Percentiles rank a stretch among this genome's conserved stretches.
Evolutionary conservation across 2,329 filamentous ascomycete genomes (phyloP).

Genomic region (Aureobasidium namibiae): DNA sequence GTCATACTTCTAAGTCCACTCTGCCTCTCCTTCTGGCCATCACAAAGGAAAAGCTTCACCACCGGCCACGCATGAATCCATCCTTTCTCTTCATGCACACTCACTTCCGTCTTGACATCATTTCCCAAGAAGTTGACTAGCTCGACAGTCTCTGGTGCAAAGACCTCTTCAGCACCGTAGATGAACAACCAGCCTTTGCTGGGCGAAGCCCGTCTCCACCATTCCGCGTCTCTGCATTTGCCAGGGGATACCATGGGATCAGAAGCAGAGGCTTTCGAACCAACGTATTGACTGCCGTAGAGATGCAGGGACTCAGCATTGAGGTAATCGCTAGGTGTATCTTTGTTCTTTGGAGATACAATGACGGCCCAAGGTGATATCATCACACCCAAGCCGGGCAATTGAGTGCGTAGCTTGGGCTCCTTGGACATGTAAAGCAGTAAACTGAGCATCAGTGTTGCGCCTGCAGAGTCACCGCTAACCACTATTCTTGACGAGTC

Average conservation of each 20-base stretch:
- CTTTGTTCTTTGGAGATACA: slow-evolving; percentile 56
- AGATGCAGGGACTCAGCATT: slow-evolving; percentile 56
- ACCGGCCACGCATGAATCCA: slow-evolving; percentile 81
- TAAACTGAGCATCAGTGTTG: slow-evolving; percentile 62
- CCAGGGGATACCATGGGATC: slow-evolving; percentile 63
- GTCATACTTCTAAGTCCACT: slow-evolving; percentile 40
- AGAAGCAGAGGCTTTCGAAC: slow-evolving; percentile 38
- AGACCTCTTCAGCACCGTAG: slow-evolving; percentile 70
- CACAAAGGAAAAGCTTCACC: slow-evolving; percentile 50
- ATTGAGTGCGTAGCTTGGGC: slow-evolving; percentile 33
- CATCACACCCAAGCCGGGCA: slow-evolving; percentile 57
- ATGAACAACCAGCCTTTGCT: slow-evolving; percentile 59
- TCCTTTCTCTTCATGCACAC: slow-evolving; percentile 52
- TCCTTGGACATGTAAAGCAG: slow-evolving; percentile 57
- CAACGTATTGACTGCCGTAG: slow-evolving; percentile 64
- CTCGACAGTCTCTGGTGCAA: slow-evolving; percentile 60
- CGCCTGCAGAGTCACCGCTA: slow-evolving; percentile 73
- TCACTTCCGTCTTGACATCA: slow-evolving; percentile 45
- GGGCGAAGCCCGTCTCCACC: slow-evolving; percentile 62
- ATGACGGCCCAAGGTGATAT: slow-evolving; percentile 78
- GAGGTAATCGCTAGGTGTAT: slow-evolving; percentile 69
- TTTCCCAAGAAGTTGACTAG: slow-evolving; percentile 49
- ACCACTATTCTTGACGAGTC: slow-evolving; percentile 59
- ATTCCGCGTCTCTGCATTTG: slow-evolving; percentile 53
- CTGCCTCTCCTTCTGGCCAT: slow-evolving; percentile 37